Percentiles rank a stretch among this genome's conserved stretches.
phyloP scores from a whole-genome alignment of 2,329 filamentous ascomycete genomes.

The Aureobasidium subglaciale region DNA sequence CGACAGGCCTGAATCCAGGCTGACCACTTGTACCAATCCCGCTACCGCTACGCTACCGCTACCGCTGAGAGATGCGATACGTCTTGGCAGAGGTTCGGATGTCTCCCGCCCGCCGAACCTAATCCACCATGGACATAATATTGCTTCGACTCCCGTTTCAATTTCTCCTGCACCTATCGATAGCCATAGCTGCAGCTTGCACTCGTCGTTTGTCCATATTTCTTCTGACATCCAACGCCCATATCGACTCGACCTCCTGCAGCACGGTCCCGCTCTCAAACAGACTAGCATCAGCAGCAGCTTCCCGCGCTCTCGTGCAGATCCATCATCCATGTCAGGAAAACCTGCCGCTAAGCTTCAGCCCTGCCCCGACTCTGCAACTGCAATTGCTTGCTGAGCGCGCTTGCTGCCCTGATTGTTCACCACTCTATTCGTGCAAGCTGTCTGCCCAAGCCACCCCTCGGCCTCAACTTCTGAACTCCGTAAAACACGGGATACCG shows the following conservation, averaged over 20 bases:
- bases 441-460: no score
- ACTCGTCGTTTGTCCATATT: not conserved
- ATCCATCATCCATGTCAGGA: not conserved
- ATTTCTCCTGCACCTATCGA: not conserved
- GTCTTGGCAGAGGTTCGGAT: not conserved
- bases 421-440: not conserved
- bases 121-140: not conserved
- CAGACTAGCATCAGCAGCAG: not conserved
- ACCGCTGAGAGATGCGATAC: no score
- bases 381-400: not conserved
- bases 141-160: no score
- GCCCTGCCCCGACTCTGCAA: not conserved
- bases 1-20: not conserved
- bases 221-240: not conserved
- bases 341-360: conserved; percentile 8
- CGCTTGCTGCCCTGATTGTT: not conserved
- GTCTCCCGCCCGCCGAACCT: not conserved
- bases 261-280: not conserved
- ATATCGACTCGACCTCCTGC: not conserved
- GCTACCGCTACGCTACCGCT: no score
- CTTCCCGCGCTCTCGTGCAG: conserved; percentile 2
- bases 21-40: not conserved
- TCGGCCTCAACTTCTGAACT: not conserved
- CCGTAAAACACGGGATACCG: not conserved
- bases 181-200: not conserved